Evolutionary conservation across 225 moss, liverwort and hornwort genomes (phyloP).

Genomic region (Antitrichia curtipendula): DNA sequence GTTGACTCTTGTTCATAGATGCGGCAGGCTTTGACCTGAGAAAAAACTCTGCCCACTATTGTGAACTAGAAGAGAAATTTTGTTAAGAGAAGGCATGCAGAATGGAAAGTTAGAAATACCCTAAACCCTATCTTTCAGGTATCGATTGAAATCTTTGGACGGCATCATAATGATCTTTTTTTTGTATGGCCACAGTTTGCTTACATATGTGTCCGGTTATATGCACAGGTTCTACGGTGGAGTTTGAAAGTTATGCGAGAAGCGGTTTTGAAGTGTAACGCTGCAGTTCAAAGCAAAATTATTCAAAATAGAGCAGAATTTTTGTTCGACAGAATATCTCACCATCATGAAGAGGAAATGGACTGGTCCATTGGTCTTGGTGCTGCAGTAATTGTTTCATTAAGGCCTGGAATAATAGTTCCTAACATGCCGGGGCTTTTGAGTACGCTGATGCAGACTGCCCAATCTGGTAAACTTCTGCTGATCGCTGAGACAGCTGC

Average conservation of each 20-base stretch:
- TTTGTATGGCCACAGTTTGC: too few relatives aligned
- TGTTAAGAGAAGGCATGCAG: neutral
- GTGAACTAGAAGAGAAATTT: neutral
- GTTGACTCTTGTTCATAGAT: neutral
- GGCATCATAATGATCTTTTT: neutral
- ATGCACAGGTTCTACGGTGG: slow-evolving; percentile 40
- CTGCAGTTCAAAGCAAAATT: slow-evolving; percentile 29
- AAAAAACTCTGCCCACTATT: neutral
- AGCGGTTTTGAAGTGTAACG: slow-evolving; percentile 38
- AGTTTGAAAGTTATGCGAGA: slow-evolving; percentile 43
- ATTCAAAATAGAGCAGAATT: slow-evolving; percentile 12
- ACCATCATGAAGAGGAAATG: neutral
- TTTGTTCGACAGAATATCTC: neutral
- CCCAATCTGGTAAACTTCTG: slow-evolving; percentile 12
- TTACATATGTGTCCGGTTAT: neutral
- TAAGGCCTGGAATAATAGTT: slow-evolving; percentile 30
- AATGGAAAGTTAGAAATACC: too few relatives aligned
- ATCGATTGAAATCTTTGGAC: neutral
- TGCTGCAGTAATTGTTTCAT: slow-evolving; percentile 45
- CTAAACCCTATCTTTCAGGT: too few relatives aligned
- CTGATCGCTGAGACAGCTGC: slow-evolving; percentile 37
- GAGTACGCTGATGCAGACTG: slow-evolving; percentile 19
- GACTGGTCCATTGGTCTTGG: slow-evolving; percentile 38
- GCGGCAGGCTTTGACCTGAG: neutral
- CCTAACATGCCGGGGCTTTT: slow-evolving; percentile 19